Evolutionary conservation across 805 yeast genomes (phyloP).

Genomic region (Wickerhamiella sergipiensis): DNA sequence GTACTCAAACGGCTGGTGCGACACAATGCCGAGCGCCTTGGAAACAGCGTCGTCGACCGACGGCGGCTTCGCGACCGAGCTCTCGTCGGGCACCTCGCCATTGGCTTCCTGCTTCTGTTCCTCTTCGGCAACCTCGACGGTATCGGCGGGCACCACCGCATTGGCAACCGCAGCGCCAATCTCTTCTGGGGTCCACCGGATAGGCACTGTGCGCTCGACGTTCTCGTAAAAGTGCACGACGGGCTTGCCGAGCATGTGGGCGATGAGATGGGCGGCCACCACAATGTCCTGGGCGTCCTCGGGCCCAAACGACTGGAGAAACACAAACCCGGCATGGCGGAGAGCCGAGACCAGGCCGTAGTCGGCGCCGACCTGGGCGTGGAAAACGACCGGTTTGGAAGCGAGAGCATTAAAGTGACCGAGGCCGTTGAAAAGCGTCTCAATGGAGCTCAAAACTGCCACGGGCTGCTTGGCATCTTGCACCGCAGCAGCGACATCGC

Average conservation of each 20-base stretch:
- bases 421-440: constrained; percentile 14
- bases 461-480: constrained; percentile 5
- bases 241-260: constrained; percentile 36
- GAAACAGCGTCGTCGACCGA: constrained; percentile 17
- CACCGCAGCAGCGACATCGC: constrained; percentile 1
- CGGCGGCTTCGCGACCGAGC: constrained; percentile 1
- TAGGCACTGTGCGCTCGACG: constrained; percentile 11
- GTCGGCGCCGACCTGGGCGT: constrained; percentile 32
- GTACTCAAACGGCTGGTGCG: constrained; percentile 31
- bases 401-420: constrained; percentile 11
- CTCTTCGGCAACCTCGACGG: constrained; percentile 10
- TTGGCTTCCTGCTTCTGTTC: constrained; percentile 4
- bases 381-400: constrained; percentile 14
- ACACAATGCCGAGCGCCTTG: constrained; percentile 25
- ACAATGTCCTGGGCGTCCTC: constrained; percentile 42
- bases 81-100: background rate
- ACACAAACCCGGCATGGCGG: constrained; percentile 52
- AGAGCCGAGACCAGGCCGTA: constrained; percentile 56
- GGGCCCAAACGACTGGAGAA: constrained; percentile 52
- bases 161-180: constrained; percentile 16
- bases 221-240: constrained; percentile 56
- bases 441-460: constrained; percentile 11
- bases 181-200: constrained; percentile 15
- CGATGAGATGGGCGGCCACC: constrained; percentile 43
- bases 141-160: constrained; percentile 8